phyloP scores from a whole-genome alignment of 2,329 filamentous ascomycete genomes.

The Trichoderma sp. region DNA sequence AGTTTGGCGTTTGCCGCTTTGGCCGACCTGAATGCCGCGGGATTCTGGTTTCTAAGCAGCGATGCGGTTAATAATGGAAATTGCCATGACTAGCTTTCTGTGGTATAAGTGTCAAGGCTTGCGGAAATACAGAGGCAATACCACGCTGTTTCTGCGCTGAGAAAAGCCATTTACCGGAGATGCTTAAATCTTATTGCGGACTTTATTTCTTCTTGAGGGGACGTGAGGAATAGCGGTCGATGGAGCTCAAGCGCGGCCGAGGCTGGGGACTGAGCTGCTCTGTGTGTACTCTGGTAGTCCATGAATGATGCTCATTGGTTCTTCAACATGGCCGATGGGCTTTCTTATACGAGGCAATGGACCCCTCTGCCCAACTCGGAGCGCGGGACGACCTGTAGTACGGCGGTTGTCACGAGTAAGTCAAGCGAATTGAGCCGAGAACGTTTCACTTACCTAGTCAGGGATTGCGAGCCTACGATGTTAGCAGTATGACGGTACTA shows the following conservation, averaged over 20 bases:
- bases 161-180: neutral
- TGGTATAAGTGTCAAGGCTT: neutral
- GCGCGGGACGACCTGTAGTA: neutral
- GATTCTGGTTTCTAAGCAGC: neutral
- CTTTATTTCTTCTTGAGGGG: neutral
- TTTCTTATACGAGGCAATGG: neutral
- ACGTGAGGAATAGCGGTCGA: neutral
- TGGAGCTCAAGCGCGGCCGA: neutral
- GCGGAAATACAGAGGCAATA: slow-evolving; percentile 17
- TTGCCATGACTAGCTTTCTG: neutral
- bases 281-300: neutral
- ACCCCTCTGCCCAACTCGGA: neutral
- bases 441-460: slow-evolving; percentile 1
- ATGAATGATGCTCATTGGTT: neutral
- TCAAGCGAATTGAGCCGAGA: neutral
- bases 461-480: neutral
- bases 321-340: neutral
- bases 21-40: slow-evolving; percentile 1
- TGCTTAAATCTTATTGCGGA: slow-evolving; percentile 2
- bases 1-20: neutral
- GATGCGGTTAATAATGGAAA: neutral
- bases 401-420: neutral
- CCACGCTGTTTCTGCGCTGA: neutral
- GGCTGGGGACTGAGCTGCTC: slow-evolving; percentile 4
- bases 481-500: neutral